Conservation (phyloP, 208 protist genomes). For the Blastocrithidia nonstop region DNA sequence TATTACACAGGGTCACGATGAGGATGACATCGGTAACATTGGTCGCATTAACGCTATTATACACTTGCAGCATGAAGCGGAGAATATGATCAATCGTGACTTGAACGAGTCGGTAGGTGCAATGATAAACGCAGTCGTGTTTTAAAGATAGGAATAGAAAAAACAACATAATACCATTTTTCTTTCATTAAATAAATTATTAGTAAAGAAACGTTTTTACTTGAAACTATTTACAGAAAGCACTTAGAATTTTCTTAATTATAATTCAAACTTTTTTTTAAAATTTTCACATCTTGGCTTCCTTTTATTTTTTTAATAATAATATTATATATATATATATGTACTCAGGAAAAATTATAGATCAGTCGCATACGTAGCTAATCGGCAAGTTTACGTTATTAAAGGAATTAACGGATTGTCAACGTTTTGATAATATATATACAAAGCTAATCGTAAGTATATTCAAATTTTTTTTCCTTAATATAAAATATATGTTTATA, state of each 20-base stretch:
- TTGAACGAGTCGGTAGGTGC: slow-evolving; percentile 70
- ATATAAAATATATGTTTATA: neutral
- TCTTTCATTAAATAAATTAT: slow-evolving; percentile 4
- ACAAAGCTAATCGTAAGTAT: no score
- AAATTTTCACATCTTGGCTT: slow-evolving; percentile 2
- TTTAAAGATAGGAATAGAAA: slow-evolving; percentile 18
- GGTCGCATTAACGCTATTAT: slow-evolving; percentile 62
- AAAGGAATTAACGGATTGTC: no score
- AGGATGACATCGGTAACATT: slow-evolving; percentile 78
- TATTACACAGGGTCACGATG: slow-evolving; percentile 68
- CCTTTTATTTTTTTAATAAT: no score
- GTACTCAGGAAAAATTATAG: no score
- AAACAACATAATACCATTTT: slow-evolving; percentile 2
- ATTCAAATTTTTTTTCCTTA: neutral
- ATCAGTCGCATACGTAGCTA: no score
- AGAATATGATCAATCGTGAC: slow-evolving; percentile 60
- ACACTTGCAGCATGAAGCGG: slow-evolving; percentile 65
- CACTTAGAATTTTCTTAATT: no score
- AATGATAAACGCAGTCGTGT: slow-evolving; percentile 81
- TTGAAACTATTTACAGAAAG: no score
- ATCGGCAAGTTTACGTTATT: no score
- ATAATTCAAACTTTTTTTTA: no score
- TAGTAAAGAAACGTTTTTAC: no score
- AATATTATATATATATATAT: no score
- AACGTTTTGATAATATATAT: no score